Evolutionary conservation across 2,329 filamentous ascomycete species (phyloP), one percentile per base, ranked within the genome.

Genomic region (Aspergillus bombycis): DNA sequence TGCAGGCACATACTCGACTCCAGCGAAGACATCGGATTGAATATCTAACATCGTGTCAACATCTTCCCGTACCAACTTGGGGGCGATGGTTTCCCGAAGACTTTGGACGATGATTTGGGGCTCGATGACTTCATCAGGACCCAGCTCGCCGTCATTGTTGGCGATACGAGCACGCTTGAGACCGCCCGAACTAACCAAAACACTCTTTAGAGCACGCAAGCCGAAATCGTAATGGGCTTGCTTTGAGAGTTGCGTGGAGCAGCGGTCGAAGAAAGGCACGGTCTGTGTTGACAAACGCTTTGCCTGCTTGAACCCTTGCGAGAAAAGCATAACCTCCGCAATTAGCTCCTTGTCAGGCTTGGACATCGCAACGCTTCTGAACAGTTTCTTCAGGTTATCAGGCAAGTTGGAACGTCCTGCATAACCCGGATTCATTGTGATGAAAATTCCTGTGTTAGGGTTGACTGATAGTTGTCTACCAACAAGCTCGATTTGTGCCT

Each of bases 401-500:
- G 95, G 95, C 74, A 99, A 82, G 80, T 99, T 99, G 57, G 95
- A 99, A 79, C 95, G 92, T 62, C 95, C 95, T 59, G 95, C 95
- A 80, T 99, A 99, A 58, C 95, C 95, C 77, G 95, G 95, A 78
- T 99, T 99, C 96, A 99, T 99, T 45, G 95, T 99, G 77, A 99
- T 99, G 83, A 99, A 99, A 76, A 99, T 95, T 71, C 95, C 95
- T 57, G 96, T 98, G 76, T 97, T 96, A 65, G 86, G 85, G 73
- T 97, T 96, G 69, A 99, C 95, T 67, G 86, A 88, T 55, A 99
- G 85, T 70, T 96, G 93, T 61, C 95, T 91, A 56, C 94, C 94
- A 60, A 98, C 91, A 23, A 99, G 84, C 77, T 99, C 95, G 70
- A 99, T 98, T 75, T 97, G 91, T 2, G 93, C 85, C 75, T 92